Conservation (phyloP, 2,329 filamentous ascomycete genomes). For the Beauveria sp. region DNA sequence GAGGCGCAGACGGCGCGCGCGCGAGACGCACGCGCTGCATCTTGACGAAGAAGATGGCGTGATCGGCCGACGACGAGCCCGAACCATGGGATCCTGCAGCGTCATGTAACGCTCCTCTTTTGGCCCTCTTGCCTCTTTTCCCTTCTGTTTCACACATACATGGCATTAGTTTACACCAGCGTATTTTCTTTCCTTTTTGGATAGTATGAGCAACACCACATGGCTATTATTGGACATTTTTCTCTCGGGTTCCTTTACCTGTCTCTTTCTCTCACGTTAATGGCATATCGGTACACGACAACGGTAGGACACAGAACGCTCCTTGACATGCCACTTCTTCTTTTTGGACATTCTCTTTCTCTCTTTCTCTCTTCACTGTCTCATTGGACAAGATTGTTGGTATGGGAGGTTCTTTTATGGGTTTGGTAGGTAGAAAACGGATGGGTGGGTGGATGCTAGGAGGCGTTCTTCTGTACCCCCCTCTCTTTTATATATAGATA, state of each 20-base stretch:
- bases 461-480: too few species aligned
- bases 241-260: neutral
- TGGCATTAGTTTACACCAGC: neutral
- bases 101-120: conserved; percentile 47
- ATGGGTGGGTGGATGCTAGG: too few species aligned
- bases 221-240: neutral
- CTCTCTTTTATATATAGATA: too few species aligned
- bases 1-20: conserved; percentile 65
- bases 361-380: neutral
- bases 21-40: conserved; percentile 74
- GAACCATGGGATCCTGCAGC: conserved; percentile 53
- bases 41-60: conserved; percentile 71
- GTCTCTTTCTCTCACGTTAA: neutral
- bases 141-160: neutral
- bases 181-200: neutral
- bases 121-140: neutral
- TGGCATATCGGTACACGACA: neutral
- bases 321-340: neutral
- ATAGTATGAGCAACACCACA: neutral
- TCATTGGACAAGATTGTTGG: neutral
- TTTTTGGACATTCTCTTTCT: neutral
- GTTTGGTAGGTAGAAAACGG: neutral
- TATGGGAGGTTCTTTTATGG: neutral
- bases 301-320: conserved; percentile 8
- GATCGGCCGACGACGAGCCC: conserved; percentile 51